Percentiles rank a stretch among this genome's conserved stretches.
Evolutionary conservation across 2,329 filamentous ascomycete species (phyloP).

Genomic region (Xylaria sp.): DNA sequence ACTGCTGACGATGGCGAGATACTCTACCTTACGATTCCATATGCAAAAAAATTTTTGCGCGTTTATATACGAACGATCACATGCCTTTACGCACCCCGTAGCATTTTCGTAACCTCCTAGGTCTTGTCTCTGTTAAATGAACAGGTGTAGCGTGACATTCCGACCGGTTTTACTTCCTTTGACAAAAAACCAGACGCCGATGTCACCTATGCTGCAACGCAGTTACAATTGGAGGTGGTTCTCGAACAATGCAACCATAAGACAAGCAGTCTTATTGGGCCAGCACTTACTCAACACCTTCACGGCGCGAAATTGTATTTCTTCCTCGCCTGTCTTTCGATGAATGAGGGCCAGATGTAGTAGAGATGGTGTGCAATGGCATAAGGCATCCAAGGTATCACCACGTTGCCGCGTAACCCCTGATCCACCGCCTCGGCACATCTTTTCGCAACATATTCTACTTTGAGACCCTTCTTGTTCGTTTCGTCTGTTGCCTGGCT

Average conservation of each 20-base stretch:
- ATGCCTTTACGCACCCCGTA: conserved; percentile 13
- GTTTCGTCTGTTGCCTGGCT: conserved; percentile 38
- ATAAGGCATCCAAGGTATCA: conserved; percentile 50
- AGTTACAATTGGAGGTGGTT: conserved; percentile 20
- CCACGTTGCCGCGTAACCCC: conserved; percentile 43
- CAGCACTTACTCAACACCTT: background rate
- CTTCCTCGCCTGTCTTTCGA: conserved; percentile 47
- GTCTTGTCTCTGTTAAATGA: conserved; percentile 9
- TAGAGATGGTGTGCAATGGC: conserved; percentile 48
- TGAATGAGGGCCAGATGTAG: conserved; percentile 47
- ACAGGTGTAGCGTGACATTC: conserved; percentile 13
- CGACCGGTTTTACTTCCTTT: background rate
- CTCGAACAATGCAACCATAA: conserved; percentile 6
- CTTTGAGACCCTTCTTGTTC: conserved; percentile 49
- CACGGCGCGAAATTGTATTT: conserved; percentile 48
- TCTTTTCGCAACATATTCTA: conserved; percentile 46
- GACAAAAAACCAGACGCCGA: background rate
- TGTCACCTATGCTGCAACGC: conserved; percentile 1
- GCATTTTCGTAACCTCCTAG: background rate
- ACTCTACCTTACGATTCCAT: background rate
- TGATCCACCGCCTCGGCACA: conserved; percentile 48
- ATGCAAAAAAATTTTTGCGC: conserved; percentile 2
- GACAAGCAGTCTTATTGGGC: background rate
- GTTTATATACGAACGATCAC: conserved; percentile 10
- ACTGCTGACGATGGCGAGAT: conserved; percentile 5